These are phyloP conservation scores for Colletotrichum theobromicola DNA, from an alignment of 2,329 filamentous ascomycete genomes.

Conservation along the genomic window DNA sequence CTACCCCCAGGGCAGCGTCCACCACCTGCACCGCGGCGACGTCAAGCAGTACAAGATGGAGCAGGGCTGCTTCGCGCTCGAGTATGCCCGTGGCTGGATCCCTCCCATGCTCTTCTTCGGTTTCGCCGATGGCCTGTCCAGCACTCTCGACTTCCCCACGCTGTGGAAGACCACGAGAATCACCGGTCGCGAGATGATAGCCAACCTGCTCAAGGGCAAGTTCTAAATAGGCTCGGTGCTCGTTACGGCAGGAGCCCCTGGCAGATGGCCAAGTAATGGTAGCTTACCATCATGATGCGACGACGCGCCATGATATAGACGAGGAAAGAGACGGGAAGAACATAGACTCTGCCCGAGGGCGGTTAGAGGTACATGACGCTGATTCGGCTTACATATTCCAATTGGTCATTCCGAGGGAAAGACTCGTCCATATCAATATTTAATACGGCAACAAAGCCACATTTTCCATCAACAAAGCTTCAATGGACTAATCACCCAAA, in stretches of 20 bases:
- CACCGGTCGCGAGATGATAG: constrained; percentile 78
- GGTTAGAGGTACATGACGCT: neutral
- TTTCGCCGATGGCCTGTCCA: constrained; percentile 79
- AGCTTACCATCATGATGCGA: neutral
- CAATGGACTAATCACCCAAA: neutral
- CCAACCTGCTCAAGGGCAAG: constrained; percentile 75
- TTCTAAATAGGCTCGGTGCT: constrained; percentile 49
- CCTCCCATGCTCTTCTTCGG: constrained; percentile 92
- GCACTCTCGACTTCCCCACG: constrained; percentile 85
- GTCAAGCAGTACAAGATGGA: constrained; percentile 88
- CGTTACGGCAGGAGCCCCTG: neutral
- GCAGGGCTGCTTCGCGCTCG: constrained; percentile 77
- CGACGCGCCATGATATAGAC: neutral
- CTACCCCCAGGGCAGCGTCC: constrained; percentile 72
- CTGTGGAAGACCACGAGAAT: constrained; percentile 79
- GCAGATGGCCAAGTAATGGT: neutral
- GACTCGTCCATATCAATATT: neutral
- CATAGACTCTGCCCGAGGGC: neutral
- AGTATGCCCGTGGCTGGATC: constrained; percentile 89
- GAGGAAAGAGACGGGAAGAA: neutral
- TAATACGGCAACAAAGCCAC: neutral
- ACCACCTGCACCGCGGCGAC: constrained; percentile 73
- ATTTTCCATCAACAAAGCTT: neutral
- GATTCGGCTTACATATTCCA: neutral
- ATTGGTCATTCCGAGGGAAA: neutral